A percentile compares a stretch with the other conserved stretches of the same genome.
phyloP scores from a whole-genome alignment of 768 basidiomycete species.

The Serendipita vermifera region DNA sequence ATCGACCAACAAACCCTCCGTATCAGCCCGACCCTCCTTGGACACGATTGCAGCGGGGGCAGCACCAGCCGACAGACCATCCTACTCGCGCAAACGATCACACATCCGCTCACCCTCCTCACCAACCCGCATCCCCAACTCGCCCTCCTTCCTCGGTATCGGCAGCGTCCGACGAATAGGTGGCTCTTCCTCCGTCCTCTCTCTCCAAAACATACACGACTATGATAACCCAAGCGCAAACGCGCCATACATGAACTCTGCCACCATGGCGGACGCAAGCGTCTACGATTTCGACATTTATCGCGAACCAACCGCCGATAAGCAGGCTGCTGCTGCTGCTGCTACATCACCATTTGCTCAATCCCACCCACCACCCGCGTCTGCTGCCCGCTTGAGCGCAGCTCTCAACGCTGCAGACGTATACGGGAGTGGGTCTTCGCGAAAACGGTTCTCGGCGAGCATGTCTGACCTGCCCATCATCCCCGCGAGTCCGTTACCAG shows the following conservation, averaged over 20 bases:
- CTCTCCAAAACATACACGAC: conserved; percentile 1
- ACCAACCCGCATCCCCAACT: background rate
- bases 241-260: background rate
- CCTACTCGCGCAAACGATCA: background rate
- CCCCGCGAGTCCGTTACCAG: background rate
- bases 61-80: background rate
- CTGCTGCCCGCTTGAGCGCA: background rate
- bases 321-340: background rate
- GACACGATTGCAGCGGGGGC: background rate
- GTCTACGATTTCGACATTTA: conserved; percentile 9
- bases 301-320: background rate
- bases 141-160: background rate
- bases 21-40: background rate
- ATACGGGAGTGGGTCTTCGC: background rate
- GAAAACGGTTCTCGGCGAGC: conserved; percentile 3
- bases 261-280: conserved; percentile 4
- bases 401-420: background rate
- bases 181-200: background rate
- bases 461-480: conserved; percentile 2
- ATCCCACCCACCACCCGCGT: conserved; percentile 7
- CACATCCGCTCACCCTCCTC: conserved; percentile 1
- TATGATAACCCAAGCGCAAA: background rate
- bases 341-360: background rate
- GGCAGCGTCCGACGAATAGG: background rate
- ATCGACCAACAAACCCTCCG: background rate